A percentile compares a stretch with the other conserved stretches of the same genome.
These are phyloP conservation scores for Dichotomocladium elegans DNA, from an alignment of 371 early-diverging fungal species.

Conservation along the genomic window DNA sequence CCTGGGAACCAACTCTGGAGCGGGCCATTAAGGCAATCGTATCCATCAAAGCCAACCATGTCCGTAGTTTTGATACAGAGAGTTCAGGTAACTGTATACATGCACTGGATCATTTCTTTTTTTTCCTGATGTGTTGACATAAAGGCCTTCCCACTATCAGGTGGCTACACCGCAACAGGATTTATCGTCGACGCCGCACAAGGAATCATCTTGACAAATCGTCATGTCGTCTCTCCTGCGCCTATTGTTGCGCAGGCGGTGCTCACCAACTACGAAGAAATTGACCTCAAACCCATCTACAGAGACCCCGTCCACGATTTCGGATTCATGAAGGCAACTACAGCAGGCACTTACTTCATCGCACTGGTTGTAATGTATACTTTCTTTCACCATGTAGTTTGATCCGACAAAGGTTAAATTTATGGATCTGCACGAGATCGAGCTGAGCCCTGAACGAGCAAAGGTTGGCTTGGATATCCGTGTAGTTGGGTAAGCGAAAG, in stretches of 20 bases:
- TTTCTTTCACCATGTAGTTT: constrained; percentile 51
- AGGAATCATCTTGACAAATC: constrained; percentile 83
- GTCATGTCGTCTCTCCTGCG: constrained; percentile 84
- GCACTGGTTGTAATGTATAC: too few species aligned
- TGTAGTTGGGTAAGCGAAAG: constrained; percentile 57
- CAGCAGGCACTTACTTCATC: too few species aligned
- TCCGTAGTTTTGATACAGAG: constrained; percentile 89
- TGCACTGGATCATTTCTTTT: neutral
- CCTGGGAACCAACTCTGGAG: constrained; percentile 76
- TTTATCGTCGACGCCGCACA: constrained; percentile 83
- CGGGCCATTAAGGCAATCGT: constrained; percentile 76
- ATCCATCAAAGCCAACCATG: constrained; percentile 79
- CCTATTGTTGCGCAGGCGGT: constrained; percentile 81
- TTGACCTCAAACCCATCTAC: constrained; percentile 75
- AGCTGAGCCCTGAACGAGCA: constrained; percentile 69
- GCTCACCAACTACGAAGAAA: constrained; percentile 84
- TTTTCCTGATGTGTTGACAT: constrained; percentile 4
- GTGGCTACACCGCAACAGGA: constrained; percentile 76
- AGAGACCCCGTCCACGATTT: constrained; percentile 87
- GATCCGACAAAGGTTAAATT: constrained; percentile 74
- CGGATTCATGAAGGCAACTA: constrained; percentile 69
- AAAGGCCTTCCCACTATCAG: constrained; percentile 7
- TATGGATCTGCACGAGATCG: constrained; percentile 66
- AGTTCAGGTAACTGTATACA: constrained; percentile 55
- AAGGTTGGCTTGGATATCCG: constrained; percentile 79